These are phyloP conservation scores for Panaeolus cyanescens DNA, from an alignment of 768 basidiomycete genomes.

Conservation along the genomic window DNA sequence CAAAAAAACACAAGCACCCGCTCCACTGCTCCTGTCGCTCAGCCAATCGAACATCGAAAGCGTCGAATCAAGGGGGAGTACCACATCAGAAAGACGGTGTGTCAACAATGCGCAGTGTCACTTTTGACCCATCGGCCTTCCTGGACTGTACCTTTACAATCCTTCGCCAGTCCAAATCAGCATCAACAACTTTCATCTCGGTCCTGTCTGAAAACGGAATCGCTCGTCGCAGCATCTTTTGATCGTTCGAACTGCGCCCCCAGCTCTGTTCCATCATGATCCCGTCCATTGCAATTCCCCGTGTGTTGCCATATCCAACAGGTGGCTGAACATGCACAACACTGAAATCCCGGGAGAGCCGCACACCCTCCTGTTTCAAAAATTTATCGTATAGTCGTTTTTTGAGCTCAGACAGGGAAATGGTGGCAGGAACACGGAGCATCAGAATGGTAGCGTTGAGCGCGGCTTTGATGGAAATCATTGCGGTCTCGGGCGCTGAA, in stretches of 20 bases:
- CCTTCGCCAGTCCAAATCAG: constrained; percentile 6
- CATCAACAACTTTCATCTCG: constrained; percentile 5
- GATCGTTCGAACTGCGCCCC: neutral
- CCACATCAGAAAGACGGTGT: neutral
- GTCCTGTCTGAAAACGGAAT: constrained; percentile 5
- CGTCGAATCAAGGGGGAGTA: no score
- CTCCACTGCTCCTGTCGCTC: no score
- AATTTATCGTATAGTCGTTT: constrained; percentile 7
- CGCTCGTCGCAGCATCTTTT: neutral
- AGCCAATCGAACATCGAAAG: neutral
- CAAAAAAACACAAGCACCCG: neutral
- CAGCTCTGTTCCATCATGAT: neutral
- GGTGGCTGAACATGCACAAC: constrained; percentile 7
- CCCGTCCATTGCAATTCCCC: neutral
- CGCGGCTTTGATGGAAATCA: constrained; percentile 8
- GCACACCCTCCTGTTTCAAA: constrained; percentile 6
- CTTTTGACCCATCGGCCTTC: constrained; percentile 4
- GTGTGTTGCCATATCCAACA: neutral
- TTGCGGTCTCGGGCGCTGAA: neutral
- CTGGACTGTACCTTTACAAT: neutral
- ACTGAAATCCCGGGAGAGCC: constrained; percentile 1
- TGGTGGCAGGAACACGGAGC: constrained; percentile 1
- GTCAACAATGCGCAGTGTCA: constrained; percentile 8
- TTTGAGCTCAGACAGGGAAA: constrained; percentile 4
- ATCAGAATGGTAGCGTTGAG: constrained; percentile 7